A percentile compares a stretch with the other conserved stretches of the same genome.
Evolutionary conservation across 2,329 filamentous ascomycete genomes (phyloP).

Genomic region (Fusarium bulbicola): DNA sequence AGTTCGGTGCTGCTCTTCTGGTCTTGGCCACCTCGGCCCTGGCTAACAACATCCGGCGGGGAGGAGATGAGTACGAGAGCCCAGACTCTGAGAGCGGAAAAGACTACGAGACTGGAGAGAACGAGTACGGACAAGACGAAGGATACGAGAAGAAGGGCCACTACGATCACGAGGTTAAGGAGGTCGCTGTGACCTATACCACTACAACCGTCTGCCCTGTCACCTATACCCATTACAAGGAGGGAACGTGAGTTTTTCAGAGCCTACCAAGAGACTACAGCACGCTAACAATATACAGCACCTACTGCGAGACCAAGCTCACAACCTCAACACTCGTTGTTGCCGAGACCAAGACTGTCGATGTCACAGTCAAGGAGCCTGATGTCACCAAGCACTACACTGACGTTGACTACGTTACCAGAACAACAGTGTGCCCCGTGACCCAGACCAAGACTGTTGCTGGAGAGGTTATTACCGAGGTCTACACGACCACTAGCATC

Average conservation of each 20-base stretch:
- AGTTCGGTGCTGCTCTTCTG: slow-evolving; percentile 37
- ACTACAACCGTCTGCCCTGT: slow-evolving; percentile 58
- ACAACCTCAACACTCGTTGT: slow-evolving; percentile 56
- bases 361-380: slow-evolving; percentile 47
- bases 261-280: background rate
- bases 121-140: slow-evolving; percentile 12
- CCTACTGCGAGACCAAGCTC: slow-evolving; percentile 53
- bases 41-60: slow-evolving; percentile 35
- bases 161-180: slow-evolving; percentile 16
- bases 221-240: slow-evolving; percentile 52
- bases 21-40: slow-evolving; percentile 40
- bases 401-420: slow-evolving; percentile 51
- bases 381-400: slow-evolving; percentile 48
- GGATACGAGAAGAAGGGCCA: slow-evolving; percentile 2
- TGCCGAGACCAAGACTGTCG: slow-evolving; percentile 51
- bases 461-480: slow-evolving; percentile 40
- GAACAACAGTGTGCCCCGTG: slow-evolving; percentile 57
- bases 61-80: slow-evolving; percentile 27
- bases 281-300: slow-evolving; percentile 43
- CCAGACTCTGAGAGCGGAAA: slow-evolving; percentile 13
- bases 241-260: slow-evolving; percentile 50
- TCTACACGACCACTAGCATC: slow-evolving; percentile 44
- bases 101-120: slow-evolving; percentile 15
- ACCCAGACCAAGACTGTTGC: slow-evolving; percentile 49
- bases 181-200: slow-evolving; percentile 49